These are phyloP conservation scores for Trichoderma lentiforme DNA, from an alignment of 2,329 filamentous ascomycete genomes.

Conservation along the genomic window DNA sequence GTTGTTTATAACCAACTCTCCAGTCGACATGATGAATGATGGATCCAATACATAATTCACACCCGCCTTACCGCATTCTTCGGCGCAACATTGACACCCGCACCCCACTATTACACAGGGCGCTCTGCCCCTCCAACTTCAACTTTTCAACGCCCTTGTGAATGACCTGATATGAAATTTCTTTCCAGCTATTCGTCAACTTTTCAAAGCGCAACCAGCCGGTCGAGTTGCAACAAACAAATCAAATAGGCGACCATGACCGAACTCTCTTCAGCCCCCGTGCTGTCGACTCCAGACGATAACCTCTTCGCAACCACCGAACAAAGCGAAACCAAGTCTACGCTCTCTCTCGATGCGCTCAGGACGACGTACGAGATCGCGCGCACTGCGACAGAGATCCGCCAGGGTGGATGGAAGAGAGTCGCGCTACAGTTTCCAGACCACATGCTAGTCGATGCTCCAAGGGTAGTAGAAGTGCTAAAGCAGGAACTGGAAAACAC, in stretches of 20 bases:
- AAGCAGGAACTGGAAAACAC: constrained; percentile 25
- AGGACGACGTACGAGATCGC: constrained; percentile 78
- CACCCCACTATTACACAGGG: constrained; percentile 33
- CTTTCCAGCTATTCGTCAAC: background rate
- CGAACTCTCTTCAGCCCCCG: constrained; percentile 52
- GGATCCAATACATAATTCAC: background rate
- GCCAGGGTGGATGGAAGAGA: constrained; percentile 65
- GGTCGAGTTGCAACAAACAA: background rate
- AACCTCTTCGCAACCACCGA: constrained; percentile 53
- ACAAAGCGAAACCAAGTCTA: constrained; percentile 31
- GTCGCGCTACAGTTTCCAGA: constrained; percentile 96
- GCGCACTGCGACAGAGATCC: constrained; percentile 73
- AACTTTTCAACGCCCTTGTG: background rate
- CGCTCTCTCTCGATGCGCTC: constrained; percentile 64
- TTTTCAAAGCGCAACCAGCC: background rate
- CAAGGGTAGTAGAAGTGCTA: constrained; percentile 67
- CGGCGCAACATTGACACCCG: constrained; percentile 19
- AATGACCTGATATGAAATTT: constrained; percentile 9
- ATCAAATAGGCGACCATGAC: constrained; percentile 35
- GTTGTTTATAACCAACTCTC: background rate
- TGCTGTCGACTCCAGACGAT: constrained; percentile 63
- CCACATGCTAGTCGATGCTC: constrained; percentile 82
- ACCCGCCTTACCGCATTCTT: background rate
- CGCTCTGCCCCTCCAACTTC: constrained; percentile 16
- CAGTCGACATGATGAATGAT: background rate